Evolutionary conservation across 1,139 yeast species (phyloP).

Genomic region (Meyerozyma elateridarum): DNA sequence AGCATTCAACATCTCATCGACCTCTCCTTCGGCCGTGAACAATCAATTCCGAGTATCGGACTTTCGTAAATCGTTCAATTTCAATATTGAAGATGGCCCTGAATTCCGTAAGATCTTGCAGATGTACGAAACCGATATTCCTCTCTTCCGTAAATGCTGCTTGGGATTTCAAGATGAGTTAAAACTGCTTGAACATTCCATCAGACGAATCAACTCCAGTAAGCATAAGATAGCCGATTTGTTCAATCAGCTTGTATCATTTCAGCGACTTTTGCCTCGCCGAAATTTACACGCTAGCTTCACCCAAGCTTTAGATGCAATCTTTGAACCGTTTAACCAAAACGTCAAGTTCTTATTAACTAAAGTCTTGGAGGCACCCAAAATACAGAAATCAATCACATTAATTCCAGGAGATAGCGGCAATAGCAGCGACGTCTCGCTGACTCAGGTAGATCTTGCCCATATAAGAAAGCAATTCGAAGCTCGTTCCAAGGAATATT

Average conservation of each 20-base stretch:
- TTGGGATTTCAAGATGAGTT: slow-evolving; percentile 31
- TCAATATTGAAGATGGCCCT: slow-evolving; percentile 66
- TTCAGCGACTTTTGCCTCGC: slow-evolving; percentile 13
- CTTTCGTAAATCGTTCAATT: slow-evolving; percentile 26
- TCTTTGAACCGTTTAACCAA: slow-evolving; percentile 32
- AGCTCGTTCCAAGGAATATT: slow-evolving; percentile 67
- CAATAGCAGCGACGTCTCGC: slow-evolving; percentile 4
- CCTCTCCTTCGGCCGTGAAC: too few relatives aligned
- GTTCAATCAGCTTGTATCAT: slow-evolving; percentile 17
- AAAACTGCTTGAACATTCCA: slow-evolving; percentile 22
- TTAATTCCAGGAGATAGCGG: slow-evolving; percentile 14
- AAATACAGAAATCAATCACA: not conserved
- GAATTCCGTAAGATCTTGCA: slow-evolving; percentile 56
- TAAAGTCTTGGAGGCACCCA: slow-evolving; percentile 18
- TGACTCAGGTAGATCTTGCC: not conserved
- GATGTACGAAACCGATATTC: slow-evolving; percentile 50
- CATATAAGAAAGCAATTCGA: slow-evolving; percentile 52
- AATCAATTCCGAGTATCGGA: slow-evolving; percentile 8
- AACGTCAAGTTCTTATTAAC: slow-evolving; percentile 27
- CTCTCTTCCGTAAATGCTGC: slow-evolving; percentile 41
- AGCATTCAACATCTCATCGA: not conserved
- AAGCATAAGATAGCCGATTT: slow-evolving; percentile 23
- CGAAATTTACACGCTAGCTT: slow-evolving; percentile 11
- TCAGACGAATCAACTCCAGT: slow-evolving; percentile 17
- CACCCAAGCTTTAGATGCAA: slow-evolving; percentile 7